Conservation (phyloP, 2,329 filamentous ascomycete genomes). For the Fusarium succisae region DNA sequence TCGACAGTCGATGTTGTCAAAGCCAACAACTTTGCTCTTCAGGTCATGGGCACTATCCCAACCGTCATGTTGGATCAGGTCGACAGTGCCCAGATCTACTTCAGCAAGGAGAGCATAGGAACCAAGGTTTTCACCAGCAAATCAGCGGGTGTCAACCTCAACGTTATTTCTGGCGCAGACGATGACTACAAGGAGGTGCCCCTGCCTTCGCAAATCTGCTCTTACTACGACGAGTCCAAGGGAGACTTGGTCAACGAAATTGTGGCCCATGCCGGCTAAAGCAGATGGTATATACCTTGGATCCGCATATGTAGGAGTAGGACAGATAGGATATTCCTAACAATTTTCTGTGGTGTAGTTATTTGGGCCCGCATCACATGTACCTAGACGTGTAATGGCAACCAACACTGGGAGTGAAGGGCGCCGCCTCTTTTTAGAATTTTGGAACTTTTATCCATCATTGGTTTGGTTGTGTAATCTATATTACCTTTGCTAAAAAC, state of each 20-base stretch:
- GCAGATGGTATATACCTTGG: constrained; percentile 9
- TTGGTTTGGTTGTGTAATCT: constrained; percentile 1
- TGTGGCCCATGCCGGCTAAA: constrained; percentile 87
- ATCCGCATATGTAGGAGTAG: constrained; percentile 32
- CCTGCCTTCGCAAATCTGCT: constrained; percentile 88
- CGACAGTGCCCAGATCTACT: constrained; percentile 87
- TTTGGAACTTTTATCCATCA: constrained; percentile 3
- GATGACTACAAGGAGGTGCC: constrained; percentile 90
- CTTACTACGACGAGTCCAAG: constrained; percentile 74
- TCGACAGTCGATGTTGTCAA: constrained; percentile 96
- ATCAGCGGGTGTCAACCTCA: constrained; percentile 86
- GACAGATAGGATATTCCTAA: constrained; percentile 29
- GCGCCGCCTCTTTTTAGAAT: background rate
- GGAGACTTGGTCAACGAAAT: constrained; percentile 90
- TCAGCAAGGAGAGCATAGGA: constrained; percentile 78
- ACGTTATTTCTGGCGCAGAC: constrained; percentile 74
- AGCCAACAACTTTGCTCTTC: constrained; percentile 91
- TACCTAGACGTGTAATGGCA: constrained; percentile 18
- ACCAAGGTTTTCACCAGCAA: constrained; percentile 93
- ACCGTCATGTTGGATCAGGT: constrained; percentile 93
- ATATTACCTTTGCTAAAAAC: background rate
- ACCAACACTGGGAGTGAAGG: constrained; percentile 6
- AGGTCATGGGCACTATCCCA: constrained; percentile 85
- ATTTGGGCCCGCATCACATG: constrained; percentile 8
- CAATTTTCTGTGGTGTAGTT: background rate